These are phyloP conservation scores for Tagetes erecta DNA, from an alignment of 129 eudicot genomes.

Conservation along the genomic window DNA sequence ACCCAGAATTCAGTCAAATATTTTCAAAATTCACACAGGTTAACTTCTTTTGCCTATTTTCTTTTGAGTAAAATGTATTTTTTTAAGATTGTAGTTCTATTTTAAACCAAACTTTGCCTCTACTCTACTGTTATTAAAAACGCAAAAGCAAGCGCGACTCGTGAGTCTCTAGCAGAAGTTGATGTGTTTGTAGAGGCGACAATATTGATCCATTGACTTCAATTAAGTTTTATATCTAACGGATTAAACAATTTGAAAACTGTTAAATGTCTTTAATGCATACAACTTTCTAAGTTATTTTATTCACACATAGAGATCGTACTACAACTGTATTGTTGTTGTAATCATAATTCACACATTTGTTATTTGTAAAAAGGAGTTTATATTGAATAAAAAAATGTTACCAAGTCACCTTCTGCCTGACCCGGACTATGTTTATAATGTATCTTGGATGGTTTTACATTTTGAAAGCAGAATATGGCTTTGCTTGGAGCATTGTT, in stretches of 20 bases:
- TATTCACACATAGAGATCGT: background rate
- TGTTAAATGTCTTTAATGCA: background rate
- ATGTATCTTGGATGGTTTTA: conserved; percentile 5
- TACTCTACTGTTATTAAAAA: background rate
- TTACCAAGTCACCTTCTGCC: background rate
- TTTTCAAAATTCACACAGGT: conserved; percentile 42
- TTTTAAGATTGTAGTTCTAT: background rate
- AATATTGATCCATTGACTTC: background rate
- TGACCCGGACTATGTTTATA: background rate
- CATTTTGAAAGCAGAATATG: conserved; percentile 42
- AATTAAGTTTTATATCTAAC: background rate
- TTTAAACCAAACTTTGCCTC: background rate
- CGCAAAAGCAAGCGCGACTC: background rate
- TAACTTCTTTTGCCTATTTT: background rate
- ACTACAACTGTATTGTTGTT: background rate
- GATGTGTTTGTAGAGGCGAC: background rate
- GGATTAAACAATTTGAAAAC: background rate
- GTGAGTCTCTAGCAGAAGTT: background rate
- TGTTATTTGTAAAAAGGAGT: background rate
- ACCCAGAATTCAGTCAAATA: conserved; percentile 31
- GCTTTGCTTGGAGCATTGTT: conserved; percentile 45
- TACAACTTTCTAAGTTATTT: background rate
- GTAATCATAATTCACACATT: background rate
- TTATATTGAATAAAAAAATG: background rate
- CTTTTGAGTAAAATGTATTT: background rate